Evolutionary conservation across 305 asterid genomes (phyloP), one percentile per base, ranked within the genome.

Genomic region (Rubia peregrina): DNA sequence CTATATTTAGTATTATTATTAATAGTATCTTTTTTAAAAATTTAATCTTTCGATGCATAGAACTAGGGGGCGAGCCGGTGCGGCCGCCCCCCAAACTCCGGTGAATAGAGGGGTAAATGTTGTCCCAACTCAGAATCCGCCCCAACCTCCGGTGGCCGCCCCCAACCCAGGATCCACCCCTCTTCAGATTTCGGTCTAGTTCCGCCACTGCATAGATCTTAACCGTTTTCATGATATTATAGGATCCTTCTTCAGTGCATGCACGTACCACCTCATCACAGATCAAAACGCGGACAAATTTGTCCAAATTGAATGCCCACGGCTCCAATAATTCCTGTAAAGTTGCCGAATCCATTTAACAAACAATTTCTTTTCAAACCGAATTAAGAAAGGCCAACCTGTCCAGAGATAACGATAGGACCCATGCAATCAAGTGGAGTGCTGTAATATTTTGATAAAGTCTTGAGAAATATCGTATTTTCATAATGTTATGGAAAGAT

Each of bases 341-440:
- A 22, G 64, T 59, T 59, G 64, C 64, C 64, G 38, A 24, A 59
- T 59, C 64, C 17, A 59, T 24, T 59, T 59, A 59, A 22, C 64
- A 59, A 59, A 6, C 2, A 51, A 59, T 24, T 11, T 22, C 36
- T 9, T 8, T 22, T 56, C 61, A 7, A 56, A 21, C 14, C 2
- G 36, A 59, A 59, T 24, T 59, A 59, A 24, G 40, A 26, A 56
- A 57, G 16, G 4, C 30, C 62, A 19, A 19, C 36, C 2, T 7
- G 22, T 17, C 33, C 36, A 57, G 36, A n/a, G 61, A 56, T 21
- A 53, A 6, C 60, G 26, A 16, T 6, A 53, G 60, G 60, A 16
- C 60, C 21, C 60, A 53, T 7, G 24, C 26, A 53, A 46, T 11
- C 53, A 46, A 16, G 13, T 11, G 33, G 33, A 30, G 33, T 30